Percentiles rank a stretch among this genome's conserved stretches.
Conservation (phyloP, 2,329 filamentous ascomycete species). For the Metarhizium sp. region DNA sequence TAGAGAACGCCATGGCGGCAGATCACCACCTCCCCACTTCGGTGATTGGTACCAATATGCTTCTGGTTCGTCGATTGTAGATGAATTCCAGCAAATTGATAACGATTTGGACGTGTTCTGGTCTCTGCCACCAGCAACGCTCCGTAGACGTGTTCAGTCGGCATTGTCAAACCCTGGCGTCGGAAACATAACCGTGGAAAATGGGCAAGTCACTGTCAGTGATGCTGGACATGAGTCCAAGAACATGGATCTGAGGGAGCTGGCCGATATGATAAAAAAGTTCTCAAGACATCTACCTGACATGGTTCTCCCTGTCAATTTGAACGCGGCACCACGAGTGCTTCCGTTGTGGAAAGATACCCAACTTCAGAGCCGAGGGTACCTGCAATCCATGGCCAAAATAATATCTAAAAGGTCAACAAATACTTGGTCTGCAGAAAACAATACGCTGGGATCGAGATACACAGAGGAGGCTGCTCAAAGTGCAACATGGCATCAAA, state of each 20-base stretch:
- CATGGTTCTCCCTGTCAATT: conserved; percentile 79
- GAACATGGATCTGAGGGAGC: conserved; percentile 29
- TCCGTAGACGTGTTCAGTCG: conserved; percentile 48
- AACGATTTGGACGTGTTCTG: conserved; percentile 69
- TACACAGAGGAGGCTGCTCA: not conserved
- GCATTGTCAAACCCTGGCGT: conserved; percentile 33
- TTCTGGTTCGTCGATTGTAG: conserved; percentile 61
- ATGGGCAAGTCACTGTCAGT: conserved; percentile 47
- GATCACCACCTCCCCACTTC: conserved; percentile 70
- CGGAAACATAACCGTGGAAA: conserved; percentile 46
- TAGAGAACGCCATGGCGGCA: conserved; percentile 44
- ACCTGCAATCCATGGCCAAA: conserved; percentile 18
- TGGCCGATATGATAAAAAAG: conserved; percentile 56
- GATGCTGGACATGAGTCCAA: conserved; percentile 21
- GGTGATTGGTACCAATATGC: conserved; percentile 80
- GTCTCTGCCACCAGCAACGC: conserved; percentile 57
- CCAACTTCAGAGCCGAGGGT: conserved; percentile 9
- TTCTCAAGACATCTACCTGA: conserved; percentile 69
- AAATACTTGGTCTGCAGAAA: conserved; percentile 3
- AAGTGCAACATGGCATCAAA: not conserved
- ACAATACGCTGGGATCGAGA: not conserved
- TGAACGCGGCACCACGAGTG: conserved; percentile 36
- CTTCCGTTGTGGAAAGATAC: conserved; percentile 51
- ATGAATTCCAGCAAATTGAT: conserved; percentile 74
- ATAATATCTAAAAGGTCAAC: conserved; percentile 18